Base-by-base conservation (phyloP, 495 filamentous ascomycete species). In the Barbatosphaeria neglecta region DNA sequence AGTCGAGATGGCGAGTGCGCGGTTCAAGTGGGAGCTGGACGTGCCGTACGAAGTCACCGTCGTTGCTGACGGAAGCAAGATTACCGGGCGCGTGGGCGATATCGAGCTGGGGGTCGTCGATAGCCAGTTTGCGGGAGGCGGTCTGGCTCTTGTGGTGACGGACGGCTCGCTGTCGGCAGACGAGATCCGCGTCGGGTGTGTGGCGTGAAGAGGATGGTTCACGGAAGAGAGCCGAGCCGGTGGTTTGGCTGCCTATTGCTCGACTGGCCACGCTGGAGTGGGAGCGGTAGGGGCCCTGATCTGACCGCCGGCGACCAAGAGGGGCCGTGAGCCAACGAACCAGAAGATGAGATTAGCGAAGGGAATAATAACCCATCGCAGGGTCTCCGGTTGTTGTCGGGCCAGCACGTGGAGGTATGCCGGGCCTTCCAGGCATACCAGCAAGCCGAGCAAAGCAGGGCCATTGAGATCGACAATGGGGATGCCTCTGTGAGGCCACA, bases 21-120 rank as follows among this genome's bases (percentile, higher is more conserved):
- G 18, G 1, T 56, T 55, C 31, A 41, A 40, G 0, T 63, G 60
- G 60, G 22, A 57, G 38, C 6, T 48, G 15, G 58, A 63, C 39
- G 17, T 16, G 19, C 35, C 43, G n/a, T 63, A 63, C 22, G 47
- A 13, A 3, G 19, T 61, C 9, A 43, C 24, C 0, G 0, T 63
- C 3, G 18, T 24, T 5, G 50, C 39, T 3, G 11, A 23, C 4
- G 58, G 51, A 5, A 27, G 35, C 5, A 10, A 17, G 5, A 4
- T 59, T 6, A 9, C 10, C 2, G 60, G 46, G 11, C 18, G 16
- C 9, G 24, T 63, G 4, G 53, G 33, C 19, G 44, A 48, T 17
- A 22, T 22, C 2, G 17, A n/a, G 9, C 22, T 62, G 10, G 23
- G n/a, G 23, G 47, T 42, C 4, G 8, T 6, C 0, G 59, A 62